Conservation (phyloP, 2,329 filamentous ascomycete species). For the Pseudogymnoascus sp. region DNA sequence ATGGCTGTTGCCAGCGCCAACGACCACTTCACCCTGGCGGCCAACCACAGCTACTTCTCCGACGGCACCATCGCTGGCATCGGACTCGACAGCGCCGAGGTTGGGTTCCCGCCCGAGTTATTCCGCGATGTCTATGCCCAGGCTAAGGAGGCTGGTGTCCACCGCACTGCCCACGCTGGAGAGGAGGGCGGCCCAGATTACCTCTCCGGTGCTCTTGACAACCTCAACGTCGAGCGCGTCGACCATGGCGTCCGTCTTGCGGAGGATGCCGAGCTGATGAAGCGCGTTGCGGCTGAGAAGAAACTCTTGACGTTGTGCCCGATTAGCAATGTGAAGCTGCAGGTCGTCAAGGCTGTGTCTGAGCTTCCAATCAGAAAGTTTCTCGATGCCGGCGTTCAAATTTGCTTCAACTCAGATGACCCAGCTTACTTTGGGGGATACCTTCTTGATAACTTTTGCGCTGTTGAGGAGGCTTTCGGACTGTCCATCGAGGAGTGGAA, state of each 20-base stretch:
- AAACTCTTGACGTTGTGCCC: conserved; percentile 67
- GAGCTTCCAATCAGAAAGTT: conserved; percentile 40
- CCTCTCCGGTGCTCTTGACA: conserved; percentile 56
- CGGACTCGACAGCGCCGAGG: conserved; percentile 61
- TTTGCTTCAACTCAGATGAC: conserved; percentile 44
- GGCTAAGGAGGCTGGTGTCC: conserved; percentile 46
- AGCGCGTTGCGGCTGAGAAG: conserved; percentile 48
- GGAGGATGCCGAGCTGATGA: conserved; percentile 52
- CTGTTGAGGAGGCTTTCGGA: conserved; percentile 65
- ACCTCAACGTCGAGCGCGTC: conserved; percentile 58
- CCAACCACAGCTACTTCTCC: conserved; percentile 38
- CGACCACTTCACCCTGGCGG: conserved; percentile 38
- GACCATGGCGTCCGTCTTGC: conserved; percentile 67
- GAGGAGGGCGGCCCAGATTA: conserved; percentile 67
- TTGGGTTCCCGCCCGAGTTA: conserved; percentile 48
- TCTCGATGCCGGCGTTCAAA: conserved; percentile 38
- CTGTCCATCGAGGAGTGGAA: conserved; percentile 61
- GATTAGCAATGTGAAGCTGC: conserved; percentile 61
- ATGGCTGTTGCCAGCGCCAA: conserved; percentile 54
- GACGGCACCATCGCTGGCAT: conserved; percentile 54
- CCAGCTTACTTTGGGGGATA: conserved; percentile 62
- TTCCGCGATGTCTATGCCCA: conserved; percentile 57
- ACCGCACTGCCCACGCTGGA: conserved; percentile 67
- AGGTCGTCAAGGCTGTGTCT: conserved; percentile 35
- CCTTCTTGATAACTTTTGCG: conserved; percentile 68